phyloP scores from a whole-genome alignment of 768 basidiomycete genomes.

The Boletus barrowsii region DNA sequence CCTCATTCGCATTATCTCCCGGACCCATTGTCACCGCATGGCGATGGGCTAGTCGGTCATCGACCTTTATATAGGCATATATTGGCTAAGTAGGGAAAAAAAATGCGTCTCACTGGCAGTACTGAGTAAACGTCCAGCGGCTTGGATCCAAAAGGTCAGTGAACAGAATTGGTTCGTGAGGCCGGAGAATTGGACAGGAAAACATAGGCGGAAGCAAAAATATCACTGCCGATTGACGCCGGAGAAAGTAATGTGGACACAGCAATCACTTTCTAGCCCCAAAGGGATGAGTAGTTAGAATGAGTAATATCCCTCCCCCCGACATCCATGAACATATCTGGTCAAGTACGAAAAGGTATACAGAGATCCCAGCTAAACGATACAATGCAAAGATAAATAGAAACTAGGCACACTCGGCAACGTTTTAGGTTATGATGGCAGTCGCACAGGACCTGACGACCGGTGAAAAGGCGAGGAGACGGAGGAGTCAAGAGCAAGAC shows the following conservation, averaged over 20 bases:
- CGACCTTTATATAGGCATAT: neutral
- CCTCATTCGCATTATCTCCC: slow-evolving; percentile 1
- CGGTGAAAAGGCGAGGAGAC: neutral
- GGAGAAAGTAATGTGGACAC: neutral
- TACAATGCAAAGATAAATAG: slow-evolving; percentile 7
- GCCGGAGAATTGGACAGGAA: no score
- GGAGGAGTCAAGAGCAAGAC: neutral
- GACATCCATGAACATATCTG: neutral
- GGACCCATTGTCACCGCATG: slow-evolving; percentile 14
- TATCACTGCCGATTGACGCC: neutral
- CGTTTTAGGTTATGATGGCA: slow-evolving; percentile 6
- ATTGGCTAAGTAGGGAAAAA: neutral
- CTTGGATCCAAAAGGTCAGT: neutral
- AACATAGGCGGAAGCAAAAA: neutral
- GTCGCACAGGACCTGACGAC: neutral
- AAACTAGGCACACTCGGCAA: slow-evolving; percentile 12
- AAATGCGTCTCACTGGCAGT: no score
- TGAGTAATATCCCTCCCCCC: neutral
- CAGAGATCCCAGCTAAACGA: neutral
- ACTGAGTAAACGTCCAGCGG: neutral
- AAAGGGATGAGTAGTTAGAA: neutral
- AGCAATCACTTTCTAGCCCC: no score
- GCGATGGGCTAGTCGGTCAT: neutral
- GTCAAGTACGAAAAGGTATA: neutral
- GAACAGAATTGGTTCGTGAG: no score